Percentiles rank a stretch among this genome's conserved stretches.
phyloP scores from a whole-genome alignment of 2,329 filamentous ascomycete species.

The Verticillium tricorpus region DNA sequence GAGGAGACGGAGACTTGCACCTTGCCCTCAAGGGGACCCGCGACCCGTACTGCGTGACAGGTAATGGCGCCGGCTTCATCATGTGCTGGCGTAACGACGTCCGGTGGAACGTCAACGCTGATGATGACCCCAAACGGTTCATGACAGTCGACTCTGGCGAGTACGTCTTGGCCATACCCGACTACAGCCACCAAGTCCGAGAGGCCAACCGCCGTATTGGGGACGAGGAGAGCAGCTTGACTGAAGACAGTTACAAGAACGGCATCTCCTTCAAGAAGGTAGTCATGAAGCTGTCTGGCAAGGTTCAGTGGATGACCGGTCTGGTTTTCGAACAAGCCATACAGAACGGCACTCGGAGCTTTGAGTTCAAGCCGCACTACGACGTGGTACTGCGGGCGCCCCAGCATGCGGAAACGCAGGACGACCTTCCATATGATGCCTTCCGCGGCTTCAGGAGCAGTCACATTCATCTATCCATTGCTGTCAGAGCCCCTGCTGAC shows the following conservation, averaged over 20 bases:
- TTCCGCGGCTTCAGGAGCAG: slow-evolving; percentile 94
- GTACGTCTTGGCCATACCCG: slow-evolving; percentile 89
- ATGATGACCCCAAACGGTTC: slow-evolving; percentile 85
- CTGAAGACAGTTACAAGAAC: slow-evolving; percentile 61
- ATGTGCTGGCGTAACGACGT: slow-evolving; percentile 99
- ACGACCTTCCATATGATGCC: slow-evolving; percentile 71
- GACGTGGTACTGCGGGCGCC: slow-evolving; percentile 83
- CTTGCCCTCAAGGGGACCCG: slow-evolving; percentile 85
- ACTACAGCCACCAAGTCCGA: slow-evolving; percentile 84
- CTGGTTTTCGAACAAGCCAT: slow-evolving; percentile 88
- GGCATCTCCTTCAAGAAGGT: slow-evolving; percentile 95
- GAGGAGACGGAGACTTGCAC: slow-evolving; percentile 92
- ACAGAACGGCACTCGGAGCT: slow-evolving; percentile 67
- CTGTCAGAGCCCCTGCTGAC: slow-evolving; percentile 80
- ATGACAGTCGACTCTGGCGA: slow-evolving; percentile 95
- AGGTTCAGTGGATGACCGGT: slow-evolving; percentile 87
- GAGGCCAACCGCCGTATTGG: slow-evolving; percentile 49
- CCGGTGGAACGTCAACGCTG: slow-evolving; percentile 76
- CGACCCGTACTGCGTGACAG: slow-evolving; percentile 90
- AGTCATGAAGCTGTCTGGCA: slow-evolving; percentile 96
- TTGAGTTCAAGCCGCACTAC: slow-evolving; percentile 90
- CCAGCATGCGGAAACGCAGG: slow-evolving; percentile 60
- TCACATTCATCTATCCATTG: slow-evolving; percentile 92
- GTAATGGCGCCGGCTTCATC: slow-evolving; percentile 87
- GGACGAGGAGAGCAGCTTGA: slow-evolving; percentile 55